phyloP scores from a whole-genome alignment of 176 grass and related monocot genomes.

The Carex littledalei region DNA sequence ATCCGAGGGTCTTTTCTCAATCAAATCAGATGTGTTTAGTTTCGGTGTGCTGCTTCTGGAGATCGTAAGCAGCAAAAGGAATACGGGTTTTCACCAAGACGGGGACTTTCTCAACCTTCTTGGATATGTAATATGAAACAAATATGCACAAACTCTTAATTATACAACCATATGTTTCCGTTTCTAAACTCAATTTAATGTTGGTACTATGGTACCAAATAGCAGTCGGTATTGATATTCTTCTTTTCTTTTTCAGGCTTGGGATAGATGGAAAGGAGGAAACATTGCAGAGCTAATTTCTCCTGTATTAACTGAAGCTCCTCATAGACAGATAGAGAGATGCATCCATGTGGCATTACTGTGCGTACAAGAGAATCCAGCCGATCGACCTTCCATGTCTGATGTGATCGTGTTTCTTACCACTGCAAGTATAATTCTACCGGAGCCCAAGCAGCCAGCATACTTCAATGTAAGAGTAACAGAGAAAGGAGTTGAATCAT shows the following conservation, averaged over 20 bases:
- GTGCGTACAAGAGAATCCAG: conserved; percentile 11
- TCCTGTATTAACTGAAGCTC: neutral
- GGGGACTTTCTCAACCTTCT: conserved; percentile 18
- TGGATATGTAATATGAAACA: conserved; percentile 6
- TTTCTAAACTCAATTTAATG: neutral
- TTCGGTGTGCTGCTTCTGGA: conserved; percentile 38
- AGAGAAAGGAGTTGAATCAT: neutral
- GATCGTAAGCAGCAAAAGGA: conserved; percentile 22
- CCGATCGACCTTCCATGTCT: conserved; percentile 11
- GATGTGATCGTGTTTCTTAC: conserved; percentile 8
- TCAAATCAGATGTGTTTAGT: conserved; percentile 43
- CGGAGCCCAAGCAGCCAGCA: conserved; percentile 7
- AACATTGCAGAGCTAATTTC: neutral
- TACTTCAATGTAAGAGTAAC: conserved; percentile 18
- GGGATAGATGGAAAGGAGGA: conserved; percentile 18
- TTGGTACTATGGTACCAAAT: neutral
- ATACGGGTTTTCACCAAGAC: neutral
- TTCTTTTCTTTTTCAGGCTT: neutral
- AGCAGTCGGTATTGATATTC: neutral
- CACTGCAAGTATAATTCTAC: neutral
- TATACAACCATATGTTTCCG: neutral
- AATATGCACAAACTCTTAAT: neutral
- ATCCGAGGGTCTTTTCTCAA: conserved; percentile 29
- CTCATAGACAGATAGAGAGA: conserved; percentile 8
- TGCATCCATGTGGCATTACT: conserved; percentile 10